phyloP scores from a whole-genome alignment of 768 basidiomycete genomes.

The Pisolithus microcarpus region DNA sequence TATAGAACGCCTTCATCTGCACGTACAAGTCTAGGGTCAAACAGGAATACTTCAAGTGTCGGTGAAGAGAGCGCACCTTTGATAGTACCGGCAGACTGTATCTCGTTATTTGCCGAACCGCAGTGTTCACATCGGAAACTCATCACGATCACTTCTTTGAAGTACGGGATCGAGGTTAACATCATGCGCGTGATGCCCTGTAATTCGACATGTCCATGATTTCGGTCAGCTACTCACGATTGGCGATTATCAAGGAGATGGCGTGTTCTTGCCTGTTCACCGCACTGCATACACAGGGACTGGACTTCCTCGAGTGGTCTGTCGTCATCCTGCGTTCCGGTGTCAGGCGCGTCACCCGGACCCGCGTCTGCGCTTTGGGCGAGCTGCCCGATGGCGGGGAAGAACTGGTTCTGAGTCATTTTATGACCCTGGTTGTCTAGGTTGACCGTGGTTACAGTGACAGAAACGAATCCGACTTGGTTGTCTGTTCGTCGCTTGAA shows the following conservation, averaged over 20 bases:
- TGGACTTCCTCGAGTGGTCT: constrained; percentile 76
- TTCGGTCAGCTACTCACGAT: not conserved
- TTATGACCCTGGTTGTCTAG: not conserved
- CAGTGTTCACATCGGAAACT: constrained; percentile 96
- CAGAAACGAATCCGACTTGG: not conserved
- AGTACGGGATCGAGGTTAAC: constrained; percentile 91
- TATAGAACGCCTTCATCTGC: constrained; percentile 79
- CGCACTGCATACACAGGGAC: constrained; percentile 91
- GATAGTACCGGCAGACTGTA: constrained; percentile 83
- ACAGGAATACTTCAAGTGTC: not conserved
- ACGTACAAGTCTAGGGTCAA: not conserved
- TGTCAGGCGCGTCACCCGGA: constrained; percentile 20
- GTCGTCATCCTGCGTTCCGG: constrained; percentile 32
- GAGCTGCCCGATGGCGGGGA: constrained; percentile 52
- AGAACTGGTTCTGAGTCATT: constrained; percentile 32
- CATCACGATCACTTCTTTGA: constrained; percentile 91
- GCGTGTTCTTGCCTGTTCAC: constrained; percentile 64
- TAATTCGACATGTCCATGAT: constrained; percentile 11
- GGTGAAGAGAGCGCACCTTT: constrained; percentile 50
- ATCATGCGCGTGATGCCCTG: constrained; percentile 87
- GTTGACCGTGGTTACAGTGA: not conserved
- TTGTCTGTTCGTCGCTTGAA: not conserved
- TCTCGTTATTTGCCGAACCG: constrained; percentile 84
- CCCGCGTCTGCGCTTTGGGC: constrained; percentile 41
- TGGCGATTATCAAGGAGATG: not conserved